A percentile compares a stretch with the other conserved stretches of the same genome.
Conservation (phyloP, 139 green algal species). For the Nannochloris sp. region DNA sequence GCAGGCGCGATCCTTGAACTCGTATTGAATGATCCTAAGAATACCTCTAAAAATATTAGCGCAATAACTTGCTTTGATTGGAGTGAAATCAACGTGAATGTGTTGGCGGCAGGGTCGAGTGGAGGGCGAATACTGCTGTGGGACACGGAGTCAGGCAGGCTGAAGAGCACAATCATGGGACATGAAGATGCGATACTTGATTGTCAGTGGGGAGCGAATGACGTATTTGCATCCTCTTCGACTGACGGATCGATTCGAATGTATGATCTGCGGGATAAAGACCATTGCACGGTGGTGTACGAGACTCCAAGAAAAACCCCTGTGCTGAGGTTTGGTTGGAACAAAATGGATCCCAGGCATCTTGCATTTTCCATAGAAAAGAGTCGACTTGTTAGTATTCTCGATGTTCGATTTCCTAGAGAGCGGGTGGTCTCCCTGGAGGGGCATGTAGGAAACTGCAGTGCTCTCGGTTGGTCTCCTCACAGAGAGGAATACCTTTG, state of each 20-base stretch:
- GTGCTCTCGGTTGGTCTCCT: constrained; percentile 88
- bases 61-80: constrained; percentile 97
- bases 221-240: constrained; percentile 91
- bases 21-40: constrained; percentile 57
- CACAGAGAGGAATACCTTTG: constrained; percentile 88
- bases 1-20: constrained; percentile 63
- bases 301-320: constrained; percentile 73
- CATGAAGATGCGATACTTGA: constrained; percentile 97
- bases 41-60: constrained; percentile 22
- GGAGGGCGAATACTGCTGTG: constrained; percentile 97
- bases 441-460: constrained; percentile 71
- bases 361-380: constrained; percentile 70
- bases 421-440: constrained; percentile 83
- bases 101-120: constrained; percentile 83
- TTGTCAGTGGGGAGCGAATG: constrained; percentile 89
- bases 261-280: constrained; percentile 94
- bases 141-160: constrained; percentile 83
- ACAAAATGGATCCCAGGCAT: constrained; percentile 93
- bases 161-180: constrained; percentile 87
- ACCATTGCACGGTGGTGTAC: constrained; percentile 97
- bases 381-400: constrained; percentile 55
- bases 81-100: constrained; percentile 81
- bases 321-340: constrained; percentile 92
- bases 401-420: constrained; percentile 88
- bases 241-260: constrained; percentile 91